Evolutionary conservation across 768 basidiomycete genomes (phyloP).

Genomic region (Lactarius tabidus): DNA sequence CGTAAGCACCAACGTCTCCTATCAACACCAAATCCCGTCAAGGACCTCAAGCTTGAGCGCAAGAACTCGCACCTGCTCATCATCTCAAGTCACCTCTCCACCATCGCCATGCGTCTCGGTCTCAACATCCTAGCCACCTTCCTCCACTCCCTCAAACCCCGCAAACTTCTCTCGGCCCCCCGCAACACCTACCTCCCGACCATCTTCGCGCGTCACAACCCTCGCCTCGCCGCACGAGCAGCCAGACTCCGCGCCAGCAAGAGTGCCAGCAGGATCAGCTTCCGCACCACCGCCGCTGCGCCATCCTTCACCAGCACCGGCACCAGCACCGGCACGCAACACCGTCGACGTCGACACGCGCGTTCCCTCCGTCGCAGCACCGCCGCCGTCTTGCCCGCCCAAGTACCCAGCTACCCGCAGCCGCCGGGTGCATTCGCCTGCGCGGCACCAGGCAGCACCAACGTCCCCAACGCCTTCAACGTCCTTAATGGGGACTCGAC

Average conservation of each 20-base stretch:
- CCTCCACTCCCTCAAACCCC: conserved; percentile 6
- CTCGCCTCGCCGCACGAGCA: conserved; percentile 8
- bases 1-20: neutral
- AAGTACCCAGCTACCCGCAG: neutral
- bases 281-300: neutral
- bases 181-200: conserved; percentile 15
- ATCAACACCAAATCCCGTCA: neutral
- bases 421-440: conserved; percentile 2
- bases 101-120: conserved; percentile 6
- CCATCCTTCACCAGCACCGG: neutral
- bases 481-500: neutral
- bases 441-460: neutral
- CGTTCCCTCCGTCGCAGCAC: neutral
- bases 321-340: neutral
- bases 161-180: conserved; percentile 9
- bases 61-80: neutral
- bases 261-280: conserved; percentile 2
- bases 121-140: conserved; percentile 5
- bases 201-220: conserved; percentile 10
- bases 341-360: neutral
- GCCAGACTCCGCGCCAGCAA: conserved; percentile 13
- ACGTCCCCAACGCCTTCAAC: neutral
- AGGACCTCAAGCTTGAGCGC: neutral
- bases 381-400: neutral
- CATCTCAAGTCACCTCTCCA: neutral